Evolutionary conservation across 2,329 filamentous ascomycete species (phyloP), one percentile per base, ranked within the genome.

Genomic region (Pseudocercospora pini-densiflorae): DNA sequence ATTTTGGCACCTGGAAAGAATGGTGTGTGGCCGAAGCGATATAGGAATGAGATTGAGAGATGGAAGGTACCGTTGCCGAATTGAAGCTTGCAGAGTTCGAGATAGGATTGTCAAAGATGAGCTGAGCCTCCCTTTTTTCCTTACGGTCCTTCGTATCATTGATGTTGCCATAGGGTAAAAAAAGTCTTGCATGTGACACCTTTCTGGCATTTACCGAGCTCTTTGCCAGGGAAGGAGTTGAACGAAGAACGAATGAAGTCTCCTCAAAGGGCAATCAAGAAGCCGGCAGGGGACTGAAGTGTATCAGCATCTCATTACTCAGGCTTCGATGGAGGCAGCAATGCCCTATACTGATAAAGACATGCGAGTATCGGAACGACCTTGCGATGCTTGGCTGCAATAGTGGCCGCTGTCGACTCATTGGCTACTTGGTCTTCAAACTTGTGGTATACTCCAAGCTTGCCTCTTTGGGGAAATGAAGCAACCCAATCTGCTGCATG

Each of bases 1-100:
- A 83, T 84, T 61, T 67, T 84, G 57, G 80, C 81, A 6, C 82
- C 81, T 2, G 83, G 83, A 0, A 81, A 81, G 66, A 81, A 81
- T 66, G 82, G 82, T 0, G 80, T 84, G 9, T 67, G 65, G 65
- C 65, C 65, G 43, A 67, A 62, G 59, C 19, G 23, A 7, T 53
- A 53, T 27, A 19, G 49, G 23, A 27, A 54, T n/a, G 51, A 31
- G 51, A 54, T 54, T 3, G 51, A 54, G 24, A 54, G 16, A 9
- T 31, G 24, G 51, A 31, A n/a, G 9, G 51, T 31, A 5, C 51
- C 51, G 9, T 16, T 54, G 51, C 51, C 51, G 21, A 31, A 54
- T 54, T 29, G 23, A 54, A 49, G 45, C 2, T 12, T 49, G n/a
- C 10, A 12, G 16, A 24, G 5, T 7, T 21, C 12, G 19, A 49